Base-by-base conservation (phyloP, 2,329 filamentous ascomycete species). In the Neonectria ditissima region DNA sequence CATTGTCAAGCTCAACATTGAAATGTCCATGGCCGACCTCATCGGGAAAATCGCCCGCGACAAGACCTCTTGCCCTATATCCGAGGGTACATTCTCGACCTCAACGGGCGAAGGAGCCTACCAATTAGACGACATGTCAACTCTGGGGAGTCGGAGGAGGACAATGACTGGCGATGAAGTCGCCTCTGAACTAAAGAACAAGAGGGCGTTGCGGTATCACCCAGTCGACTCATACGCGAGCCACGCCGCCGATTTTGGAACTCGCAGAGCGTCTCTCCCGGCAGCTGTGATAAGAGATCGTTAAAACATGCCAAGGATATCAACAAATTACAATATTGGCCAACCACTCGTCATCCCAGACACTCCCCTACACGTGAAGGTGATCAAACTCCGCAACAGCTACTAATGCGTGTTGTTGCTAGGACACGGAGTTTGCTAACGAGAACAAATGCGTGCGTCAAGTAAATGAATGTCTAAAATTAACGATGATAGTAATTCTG, bases 1-100 rank as follows among this genome's bases (percentile, higher is more conserved):
- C 67, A 79, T 82, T n/a, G 82, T 85, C 50, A 86, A 86, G 60
- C 77, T 86, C 39, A 82, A 86, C 66, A 86, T 86, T 65, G 84
- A 86, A 69, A 81, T 86, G 79, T 80, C 80, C 13, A 85, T 86
- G 83, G 83, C 84, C 53, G 80, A 81, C 37, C 79, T 86, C 24
- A 86, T 86, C 65, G 80, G 74, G 39, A 80, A 79, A 55, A 75
- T 82, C 20, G 75, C 75, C 1, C 62, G 71, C 10, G 55, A 71
- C 32, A 68, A 65, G 13, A 55, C 62, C 8, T 66, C 65, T 20
- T 62, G 69, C 10, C 18, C 62, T 8, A 66, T 71, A 50, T 57
- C 60, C 3, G 67, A 71, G 0, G 69, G 67, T 2, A 71, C 69
- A 9, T 71, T 71, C n/a, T 52, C 57, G 1, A 70, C 56, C 5